Evolutionary conservation across 2,329 filamentous ascomycete genomes (phyloP), one percentile per base, ranked within the genome.

Genomic region (Purpureocillium takamizusanense): DNA sequence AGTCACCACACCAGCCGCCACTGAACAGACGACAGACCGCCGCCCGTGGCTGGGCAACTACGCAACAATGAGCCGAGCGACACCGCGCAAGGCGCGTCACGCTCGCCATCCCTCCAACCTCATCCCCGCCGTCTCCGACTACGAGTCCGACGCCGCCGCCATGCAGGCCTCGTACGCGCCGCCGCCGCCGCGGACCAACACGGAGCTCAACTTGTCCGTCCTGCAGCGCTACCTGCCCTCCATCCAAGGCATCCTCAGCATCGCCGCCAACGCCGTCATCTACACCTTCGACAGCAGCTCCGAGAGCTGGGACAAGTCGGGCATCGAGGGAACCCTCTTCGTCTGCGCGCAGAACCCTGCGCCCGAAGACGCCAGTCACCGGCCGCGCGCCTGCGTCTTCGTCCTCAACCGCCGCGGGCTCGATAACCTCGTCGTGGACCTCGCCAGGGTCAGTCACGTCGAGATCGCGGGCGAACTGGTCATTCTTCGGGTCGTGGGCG

Each of bases 271-370:
- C 52, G 84, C 85, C 18, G 86, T 92, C 28, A 74, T 95, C 48
- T 97, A 95, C 68, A 76, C 74, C 35, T 92, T 94, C 65, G 76
- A 72, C 44, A 69, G 76, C 34, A 62, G 70, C 4, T 71, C 77
- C 3, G 67, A 74, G 37, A 64, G 69, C 42, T 97, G 92, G 92
- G 84, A 92, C 56, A 94, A 94, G 67, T 76, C 76, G 33, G 84
- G 81, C 40, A 74, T 89, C 10, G 89, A 95, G 61, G 92, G 92
- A 30, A 85, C 86, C 11, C 68, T 97, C 46, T 98, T 97, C 59
- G 76, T 97, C 38, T 94, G 86, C 67, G 74, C 83, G 46, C 71
- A 76, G 54, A 59, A 62, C 48, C 70, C 62, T 45, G 44, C 66
- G 50, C 50, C 56, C 3, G 55, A 59, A 3, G 60, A 57, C 21